These are phyloP conservation scores for Solanum bukasovii DNA, from an alignment of 257 asterid genomes.

Conservation along the genomic window DNA sequence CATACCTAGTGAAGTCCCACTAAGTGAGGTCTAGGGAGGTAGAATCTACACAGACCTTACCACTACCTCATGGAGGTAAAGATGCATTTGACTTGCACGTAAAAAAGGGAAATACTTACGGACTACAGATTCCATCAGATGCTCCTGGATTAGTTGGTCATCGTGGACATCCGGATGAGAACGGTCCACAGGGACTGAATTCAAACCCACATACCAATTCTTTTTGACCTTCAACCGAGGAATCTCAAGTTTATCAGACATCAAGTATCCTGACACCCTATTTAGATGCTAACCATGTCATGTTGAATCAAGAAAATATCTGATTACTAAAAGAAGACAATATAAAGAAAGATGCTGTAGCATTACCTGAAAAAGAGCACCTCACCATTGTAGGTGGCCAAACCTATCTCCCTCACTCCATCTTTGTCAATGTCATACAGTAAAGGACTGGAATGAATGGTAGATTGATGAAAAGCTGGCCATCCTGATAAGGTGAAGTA, in stretches of 20 bases:
- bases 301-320: not conserved
- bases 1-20: not conserved
- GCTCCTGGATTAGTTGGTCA: conserved; percentile 59
- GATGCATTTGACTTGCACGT: not conserved
- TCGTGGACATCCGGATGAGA: conserved; percentile 98
- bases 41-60: not conserved
- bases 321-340: not conserved
- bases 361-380: conserved; percentile 91
- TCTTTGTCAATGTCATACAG: conserved; percentile 94
- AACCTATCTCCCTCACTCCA: conserved; percentile 89
- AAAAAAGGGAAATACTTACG: conserved; percentile 28
- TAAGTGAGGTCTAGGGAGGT: not conserved
- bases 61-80: not conserved
- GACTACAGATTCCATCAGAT: conserved; percentile 32
- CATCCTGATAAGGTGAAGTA: conserved; percentile 50
- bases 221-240: conserved; percentile 87
- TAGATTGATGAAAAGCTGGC: conserved; percentile 99
- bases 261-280: conserved; percentile 90
- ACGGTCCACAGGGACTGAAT: conserved; percentile 78
- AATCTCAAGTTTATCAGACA: conserved; percentile 87
- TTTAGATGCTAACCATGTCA: not conserved
- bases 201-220: conserved; percentile 90
- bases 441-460: conserved; percentile 92
- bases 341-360: not conserved
- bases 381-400: conserved; percentile 96